These are phyloP conservation scores for Penicillium ucsense DNA, from an alignment of 495 filamentous ascomycete species.

Conservation along the genomic window DNA sequence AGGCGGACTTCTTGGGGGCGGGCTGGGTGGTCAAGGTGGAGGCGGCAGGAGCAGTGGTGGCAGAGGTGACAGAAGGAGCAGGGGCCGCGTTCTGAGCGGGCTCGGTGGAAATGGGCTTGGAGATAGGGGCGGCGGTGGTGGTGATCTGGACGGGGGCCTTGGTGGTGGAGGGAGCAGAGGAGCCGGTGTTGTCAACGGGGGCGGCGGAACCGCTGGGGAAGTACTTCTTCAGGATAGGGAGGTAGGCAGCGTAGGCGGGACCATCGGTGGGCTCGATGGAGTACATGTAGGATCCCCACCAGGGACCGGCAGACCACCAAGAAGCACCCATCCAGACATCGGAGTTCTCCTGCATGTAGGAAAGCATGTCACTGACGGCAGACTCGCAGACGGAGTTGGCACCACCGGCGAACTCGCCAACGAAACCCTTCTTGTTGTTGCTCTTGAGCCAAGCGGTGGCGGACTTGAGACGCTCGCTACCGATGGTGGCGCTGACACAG, in stretches of 20 bases:
- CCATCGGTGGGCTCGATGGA: slow-evolving; percentile 49
- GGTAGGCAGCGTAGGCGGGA: slow-evolving; percentile 36
- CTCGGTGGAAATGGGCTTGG: neutral
- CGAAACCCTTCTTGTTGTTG: slow-evolving; percentile 56
- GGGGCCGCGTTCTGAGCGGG: neutral
- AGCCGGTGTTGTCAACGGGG: neutral
- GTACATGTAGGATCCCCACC: slow-evolving; percentile 52
- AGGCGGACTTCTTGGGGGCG: no score
- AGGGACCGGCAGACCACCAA: slow-evolving; percentile 62
- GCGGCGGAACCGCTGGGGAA: slow-evolving; percentile 13
- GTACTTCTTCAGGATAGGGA: slow-evolving; percentile 26
- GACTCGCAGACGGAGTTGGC: slow-evolving; percentile 53
- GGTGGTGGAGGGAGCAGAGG: neutral
- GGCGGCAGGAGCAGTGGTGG: slow-evolving; percentile 6
- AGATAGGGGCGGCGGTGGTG: slow-evolving; percentile 5
- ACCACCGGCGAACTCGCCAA: slow-evolving; percentile 67
- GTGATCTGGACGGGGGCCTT: slow-evolving; percentile 1
- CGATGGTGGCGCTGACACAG: slow-evolving; percentile 56
- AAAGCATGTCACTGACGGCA: slow-evolving; percentile 56
- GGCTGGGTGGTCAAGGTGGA: slow-evolving; percentile 4
- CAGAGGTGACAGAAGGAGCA: neutral
- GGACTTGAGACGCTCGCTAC: slow-evolving; percentile 48
- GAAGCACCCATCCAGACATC: slow-evolving; percentile 64
- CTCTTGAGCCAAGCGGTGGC: slow-evolving; percentile 61
- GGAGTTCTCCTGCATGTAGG: slow-evolving; percentile 45